These are phyloP conservation scores for Citeromyces nyonsensis DNA, from an alignment of 805 yeast species.

Conservation along the genomic window DNA sequence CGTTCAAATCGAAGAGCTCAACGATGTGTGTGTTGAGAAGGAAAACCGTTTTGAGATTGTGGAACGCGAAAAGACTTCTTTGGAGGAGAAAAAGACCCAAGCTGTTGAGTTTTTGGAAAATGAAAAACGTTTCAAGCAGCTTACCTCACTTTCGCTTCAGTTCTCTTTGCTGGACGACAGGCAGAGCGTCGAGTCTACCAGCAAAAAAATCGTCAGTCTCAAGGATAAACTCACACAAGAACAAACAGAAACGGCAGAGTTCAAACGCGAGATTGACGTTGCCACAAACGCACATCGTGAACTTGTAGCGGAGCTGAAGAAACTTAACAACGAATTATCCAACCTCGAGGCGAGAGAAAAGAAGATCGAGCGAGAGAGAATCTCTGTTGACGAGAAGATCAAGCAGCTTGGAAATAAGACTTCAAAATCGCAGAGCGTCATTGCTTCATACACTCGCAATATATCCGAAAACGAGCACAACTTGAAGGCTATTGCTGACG, in stretches of 20 bases:
- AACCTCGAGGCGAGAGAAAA: slow-evolving; percentile 19
- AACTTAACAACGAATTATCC: slow-evolving; percentile 11
- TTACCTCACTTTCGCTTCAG: slow-evolving; percentile 36
- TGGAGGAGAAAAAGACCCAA: slow-evolving; percentile 47
- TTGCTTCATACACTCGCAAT: slow-evolving; percentile 28
- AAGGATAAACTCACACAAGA: slow-evolving; percentile 26
- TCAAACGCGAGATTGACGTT: slow-evolving; percentile 18
- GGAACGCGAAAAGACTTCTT: slow-evolving; percentile 49
- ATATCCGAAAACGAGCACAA: slow-evolving; percentile 26
- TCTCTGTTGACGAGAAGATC: slow-evolving; percentile 61
- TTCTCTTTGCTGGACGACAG: slow-evolving; percentile 23
- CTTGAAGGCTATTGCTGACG: slow-evolving; percentile 25
- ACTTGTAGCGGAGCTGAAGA: slow-evolving; percentile 9
- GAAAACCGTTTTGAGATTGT: slow-evolving; percentile 69
- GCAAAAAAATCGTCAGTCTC: slow-evolving; percentile 20
- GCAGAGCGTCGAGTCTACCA: slow-evolving; percentile 20
- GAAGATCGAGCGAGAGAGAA: slow-evolving; percentile 38
- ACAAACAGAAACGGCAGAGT: slow-evolving; percentile 20
- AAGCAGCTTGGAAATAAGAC: slow-evolving; percentile 48
- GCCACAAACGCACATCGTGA: slow-evolving; percentile 14
- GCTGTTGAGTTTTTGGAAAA: slow-evolving; percentile 51
- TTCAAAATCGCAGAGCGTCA: slow-evolving; percentile 40
- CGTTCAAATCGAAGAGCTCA: slow-evolving; percentile 50
- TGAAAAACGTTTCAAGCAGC: slow-evolving; percentile 41
- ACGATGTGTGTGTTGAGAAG: slow-evolving; percentile 70